A percentile compares a stretch with the other conserved stretches of the same genome.
phyloP scores from a whole-genome alignment of 2,329 filamentous ascomycete genomes.

The Lachnellula willkommii region DNA sequence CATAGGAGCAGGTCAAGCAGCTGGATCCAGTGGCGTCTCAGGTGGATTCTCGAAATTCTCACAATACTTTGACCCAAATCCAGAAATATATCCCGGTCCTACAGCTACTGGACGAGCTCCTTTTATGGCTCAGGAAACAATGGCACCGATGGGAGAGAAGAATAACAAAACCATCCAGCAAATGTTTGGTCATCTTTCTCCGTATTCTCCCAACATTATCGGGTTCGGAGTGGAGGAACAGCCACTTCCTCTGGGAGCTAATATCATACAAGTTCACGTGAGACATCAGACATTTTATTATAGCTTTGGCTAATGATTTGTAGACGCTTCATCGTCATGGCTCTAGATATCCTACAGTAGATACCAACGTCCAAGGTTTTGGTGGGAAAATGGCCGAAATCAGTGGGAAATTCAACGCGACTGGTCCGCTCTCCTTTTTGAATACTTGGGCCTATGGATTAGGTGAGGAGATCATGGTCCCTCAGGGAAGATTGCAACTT shows the following conservation, averaged over 20 bases:
- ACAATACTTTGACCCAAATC: constrained; percentile 58
- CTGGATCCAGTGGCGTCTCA: not conserved
- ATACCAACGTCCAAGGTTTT: constrained; percentile 49
- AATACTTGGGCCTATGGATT: constrained; percentile 65
- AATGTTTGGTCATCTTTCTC: constrained; percentile 63
- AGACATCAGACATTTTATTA: constrained; percentile 1
- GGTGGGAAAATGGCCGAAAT: constrained; percentile 54
- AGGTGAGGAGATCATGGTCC: constrained; percentile 66
- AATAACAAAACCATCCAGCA: constrained; percentile 63
- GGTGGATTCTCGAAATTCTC: constrained; percentile 41
- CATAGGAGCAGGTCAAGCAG: not conserved
- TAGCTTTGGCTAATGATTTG: constrained; percentile 15
- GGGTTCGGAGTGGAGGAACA: constrained; percentile 73
- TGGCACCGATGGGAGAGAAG: constrained; percentile 57
- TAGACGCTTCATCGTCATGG: constrained; percentile 71
- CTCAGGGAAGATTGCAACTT: constrained; percentile 66
- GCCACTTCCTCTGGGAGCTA: constrained; percentile 58
- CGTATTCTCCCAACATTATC: constrained; percentile 60
- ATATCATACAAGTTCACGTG: constrained; percentile 60
- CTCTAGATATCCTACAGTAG: constrained; percentile 63
- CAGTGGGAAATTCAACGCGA: constrained; percentile 49
- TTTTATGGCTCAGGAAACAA: constrained; percentile 69
- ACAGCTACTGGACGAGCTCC: constrained; percentile 65
- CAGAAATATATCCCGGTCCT: constrained; percentile 57
- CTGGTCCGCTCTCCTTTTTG: constrained; percentile 58